Evolutionary conservation across 306 rosid species (phyloP).

Genomic region (Glycine soja): DNA sequence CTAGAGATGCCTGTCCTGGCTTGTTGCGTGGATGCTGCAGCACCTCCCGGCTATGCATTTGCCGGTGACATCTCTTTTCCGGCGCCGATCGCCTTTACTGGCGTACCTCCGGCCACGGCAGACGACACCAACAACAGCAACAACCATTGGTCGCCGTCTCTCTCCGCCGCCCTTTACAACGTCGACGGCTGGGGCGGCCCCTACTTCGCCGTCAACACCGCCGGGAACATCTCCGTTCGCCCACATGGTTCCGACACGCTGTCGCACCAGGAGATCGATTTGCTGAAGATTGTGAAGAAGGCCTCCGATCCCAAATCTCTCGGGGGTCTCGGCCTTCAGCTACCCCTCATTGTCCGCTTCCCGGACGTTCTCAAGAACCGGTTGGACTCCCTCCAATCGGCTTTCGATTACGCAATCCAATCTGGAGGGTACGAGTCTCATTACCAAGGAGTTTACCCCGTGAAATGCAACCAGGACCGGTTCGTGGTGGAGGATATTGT

Average conservation of each 20-base stretch:
- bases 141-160: conserved; percentile 72
- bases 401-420: conserved; percentile 73
- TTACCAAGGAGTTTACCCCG: conserved; percentile 95
- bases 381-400: conserved; percentile 73
- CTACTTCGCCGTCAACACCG: conserved; percentile 69
- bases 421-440: conserved; percentile 70
- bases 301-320: conserved; percentile 70
- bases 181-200: conserved; percentile 85
- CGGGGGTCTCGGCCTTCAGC: conserved; percentile 80
- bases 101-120: conserved; percentile 49
- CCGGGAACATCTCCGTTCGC: conserved; percentile 75
- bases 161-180: conserved; percentile 66
- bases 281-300: conserved; percentile 77
- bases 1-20: conserved; percentile 95
- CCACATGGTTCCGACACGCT: conserved; percentile 69
- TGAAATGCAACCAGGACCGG: conserved; percentile 90
- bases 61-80: conserved; percentile 73
- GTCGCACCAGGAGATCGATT: conserved; percentile 88
- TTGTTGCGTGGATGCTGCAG: conserved; percentile 79
- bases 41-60: conserved; percentile 75
- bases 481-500: conserved; percentile 91
- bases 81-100: conserved; percentile 65
- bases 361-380: conserved; percentile 84
- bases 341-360: conserved; percentile 79
- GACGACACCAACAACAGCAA: not conserved